Evolutionary conservation across 768 basidiomycete genomes (phyloP), one percentile per base, ranked within the genome.

Genomic region (Mycena sanguinolenta): DNA sequence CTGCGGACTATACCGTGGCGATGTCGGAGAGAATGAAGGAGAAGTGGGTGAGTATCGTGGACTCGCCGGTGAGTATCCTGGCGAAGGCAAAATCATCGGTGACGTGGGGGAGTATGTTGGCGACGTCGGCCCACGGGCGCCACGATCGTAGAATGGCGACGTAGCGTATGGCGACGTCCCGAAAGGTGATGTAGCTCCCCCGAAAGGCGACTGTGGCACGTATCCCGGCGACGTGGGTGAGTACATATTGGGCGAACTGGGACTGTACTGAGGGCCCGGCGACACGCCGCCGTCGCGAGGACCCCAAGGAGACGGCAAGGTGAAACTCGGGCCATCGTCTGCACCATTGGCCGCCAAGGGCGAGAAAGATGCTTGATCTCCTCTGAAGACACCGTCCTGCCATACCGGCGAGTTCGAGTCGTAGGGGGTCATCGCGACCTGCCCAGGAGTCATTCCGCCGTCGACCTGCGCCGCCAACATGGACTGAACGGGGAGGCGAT

Each of bases 361-460:
- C n/a, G 97, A 98, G 87, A 99, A 99, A 0, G 95, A 90, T 7
- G 96, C 94, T 4, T 92, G 88, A 65, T 95, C 95, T 61, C 94
- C 95, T 76, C 91, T 92, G 84, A 94, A 94, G 38, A 86, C 83
- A 0, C 85, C 87, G 64, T 94, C 92, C 62, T 91, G 88, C 91
- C 92, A 95, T 75, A 91, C 88, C 5, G 95, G 96, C 19, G 95
- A 94, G 76, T 95, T 94, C 63, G 90, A 93, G 79, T 97, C 96
- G 79, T 99, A 99, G 5, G 98, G 98, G 1, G 98, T 99, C 94
- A 96, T 95, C 12, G 93, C 95, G 10, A 95, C 94, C 76, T 94
- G 93, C 27, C 93, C 94, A 3, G 95, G 95, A 0, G 95, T 96
- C 90, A 96, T 96, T 25, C 92, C 95, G 30, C 93, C 94, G 58